These are phyloP conservation scores for Suillus ampliporus DNA, from an alignment of 768 basidiomycete species.

Conservation along the genomic window DNA sequence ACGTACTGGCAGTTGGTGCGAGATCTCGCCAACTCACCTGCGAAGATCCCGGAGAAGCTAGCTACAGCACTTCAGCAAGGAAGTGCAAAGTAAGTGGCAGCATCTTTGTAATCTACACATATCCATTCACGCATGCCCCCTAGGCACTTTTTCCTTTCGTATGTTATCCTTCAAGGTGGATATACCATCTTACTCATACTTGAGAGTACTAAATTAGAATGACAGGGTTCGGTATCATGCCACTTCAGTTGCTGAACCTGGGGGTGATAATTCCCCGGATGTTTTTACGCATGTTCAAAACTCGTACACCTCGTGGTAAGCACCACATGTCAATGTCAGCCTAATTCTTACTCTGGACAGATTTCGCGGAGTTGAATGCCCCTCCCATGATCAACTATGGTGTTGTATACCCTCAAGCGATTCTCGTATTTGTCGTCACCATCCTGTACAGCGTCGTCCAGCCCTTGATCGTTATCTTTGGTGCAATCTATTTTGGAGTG, in stretches of 20 bases:
- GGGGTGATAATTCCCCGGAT: conserved; percentile 85
- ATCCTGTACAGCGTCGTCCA: conserved; percentile 95
- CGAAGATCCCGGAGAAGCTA: conserved; percentile 92
- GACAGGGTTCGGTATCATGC: conserved; percentile 90
- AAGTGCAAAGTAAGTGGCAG: conserved; percentile 59
- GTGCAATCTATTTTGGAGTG: conserved; percentile 95
- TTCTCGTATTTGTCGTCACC: conserved; percentile 94
- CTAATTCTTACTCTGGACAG: conserved; percentile 46
- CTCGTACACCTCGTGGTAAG: conserved; percentile 89
- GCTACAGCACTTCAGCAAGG: conserved; percentile 83
- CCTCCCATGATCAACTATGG: conserved; percentile 99
- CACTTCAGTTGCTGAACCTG: conserved; percentile 90
- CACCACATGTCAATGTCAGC: not conserved
- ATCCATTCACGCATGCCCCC: conserved; percentile 10
- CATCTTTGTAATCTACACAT: conserved; percentile 15
- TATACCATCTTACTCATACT: not conserved
- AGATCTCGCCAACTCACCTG: conserved; percentile 92
- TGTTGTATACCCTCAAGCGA: conserved; percentile 94
- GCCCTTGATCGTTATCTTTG: conserved; percentile 93
- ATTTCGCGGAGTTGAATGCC: conserved; percentile 95
- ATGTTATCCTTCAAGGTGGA: conserved; percentile 82
- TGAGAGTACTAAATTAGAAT: conserved; percentile 12
- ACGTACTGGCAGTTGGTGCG: conserved; percentile 92
- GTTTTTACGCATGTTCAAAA: conserved; percentile 75
- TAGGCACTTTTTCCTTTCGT: conserved; percentile 84